Evolutionary conservation across 768 basidiomycete genomes (phyloP), one percentile per base, ranked within the genome.

Genomic region (Russula dissimulans): DNA sequence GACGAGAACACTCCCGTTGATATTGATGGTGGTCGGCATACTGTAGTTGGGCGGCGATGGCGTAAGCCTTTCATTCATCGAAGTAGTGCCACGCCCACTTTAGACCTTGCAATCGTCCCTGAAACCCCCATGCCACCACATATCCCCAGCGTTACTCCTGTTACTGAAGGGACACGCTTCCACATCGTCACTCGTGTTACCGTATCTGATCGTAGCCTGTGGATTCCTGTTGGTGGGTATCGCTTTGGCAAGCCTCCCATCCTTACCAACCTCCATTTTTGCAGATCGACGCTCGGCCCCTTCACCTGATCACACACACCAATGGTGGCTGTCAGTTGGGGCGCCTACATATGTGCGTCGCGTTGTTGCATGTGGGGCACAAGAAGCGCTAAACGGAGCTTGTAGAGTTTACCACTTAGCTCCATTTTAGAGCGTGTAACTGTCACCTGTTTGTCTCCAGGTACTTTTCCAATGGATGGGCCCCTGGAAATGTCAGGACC

Each of bases 271-370:
- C 34, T 59, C 41, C 29, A 41, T 7, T 44, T 26, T 42, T 5
- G 45, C 26, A 81, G 78, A 70, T 32, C 72, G 70, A 18, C 74
- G 76, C 18, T 56, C 66, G 9, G 17, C 62, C 54, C 60, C 56
- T 36, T 62, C 36, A 39, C 67, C 54, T 51, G 63, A 61, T 43
- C 69, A 67, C 65, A 78, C 78, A 3, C 79, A 80, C 65, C 71
- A 74, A n/a, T 82, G 79, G 79, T 74, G 76, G 66, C 61, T 81
- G 7, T 67, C 67, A 12, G 70, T 79, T 8, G 72, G 72, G 0
- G 71, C 80, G 14, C 79, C 80, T 5, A 77, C 77, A 34, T 80
- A 80, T 64, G 79, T 80, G 51, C 38, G 79, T 71, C 26, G 15
- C 22, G 22, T 26, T 57, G 18, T 48, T 53, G 15, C 26, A 42